A percentile compares a stretch with the other conserved stretches of the same genome.
These are phyloP conservation scores for Conticribra weissflogii DNA, from an alignment of 108 stramenopile species.

Conservation along the genomic window DNA sequence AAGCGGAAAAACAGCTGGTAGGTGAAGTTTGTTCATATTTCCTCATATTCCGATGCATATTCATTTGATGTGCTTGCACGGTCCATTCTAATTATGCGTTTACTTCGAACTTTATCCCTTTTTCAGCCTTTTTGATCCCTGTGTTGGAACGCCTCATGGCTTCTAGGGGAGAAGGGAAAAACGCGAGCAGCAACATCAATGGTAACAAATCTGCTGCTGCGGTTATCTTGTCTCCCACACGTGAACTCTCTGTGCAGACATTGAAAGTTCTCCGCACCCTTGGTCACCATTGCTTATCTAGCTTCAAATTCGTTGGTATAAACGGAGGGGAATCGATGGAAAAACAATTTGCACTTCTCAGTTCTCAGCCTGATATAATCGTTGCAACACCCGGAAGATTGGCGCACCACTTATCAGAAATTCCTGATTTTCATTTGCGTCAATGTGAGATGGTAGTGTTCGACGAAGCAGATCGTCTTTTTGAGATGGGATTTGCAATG, in stretches of 20 bases:
- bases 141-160: constrained; percentile 81
- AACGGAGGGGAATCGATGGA: constrained; percentile 98
- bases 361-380: constrained; percentile 94
- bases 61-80: no score
- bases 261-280: constrained; percentile 84
- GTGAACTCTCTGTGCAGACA: constrained; percentile 96
- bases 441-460: constrained; percentile 89
- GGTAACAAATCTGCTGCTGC: constrained; percentile 56
- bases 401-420: constrained; percentile 96
- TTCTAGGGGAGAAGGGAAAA: constrained; percentile 44
- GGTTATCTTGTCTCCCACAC: constrained; percentile 94
- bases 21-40: no score
- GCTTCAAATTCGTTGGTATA: constrained; percentile 84
- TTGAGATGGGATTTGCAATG: constrained; percentile 98
- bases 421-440: constrained; percentile 87
- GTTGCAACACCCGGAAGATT: constrained; percentile 98
- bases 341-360: constrained; percentile 90
- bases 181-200: neutral
- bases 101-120: no score
- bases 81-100: no score
- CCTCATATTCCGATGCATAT: no score
- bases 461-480: constrained; percentile 98
- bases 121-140: constrained; percentile 95
- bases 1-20: constrained; percentile 94
- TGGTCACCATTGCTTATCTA: constrained; percentile 58